phyloP scores from a whole-genome alignment of 805 yeast species.

The Sungouiella thailandica region DNA sequence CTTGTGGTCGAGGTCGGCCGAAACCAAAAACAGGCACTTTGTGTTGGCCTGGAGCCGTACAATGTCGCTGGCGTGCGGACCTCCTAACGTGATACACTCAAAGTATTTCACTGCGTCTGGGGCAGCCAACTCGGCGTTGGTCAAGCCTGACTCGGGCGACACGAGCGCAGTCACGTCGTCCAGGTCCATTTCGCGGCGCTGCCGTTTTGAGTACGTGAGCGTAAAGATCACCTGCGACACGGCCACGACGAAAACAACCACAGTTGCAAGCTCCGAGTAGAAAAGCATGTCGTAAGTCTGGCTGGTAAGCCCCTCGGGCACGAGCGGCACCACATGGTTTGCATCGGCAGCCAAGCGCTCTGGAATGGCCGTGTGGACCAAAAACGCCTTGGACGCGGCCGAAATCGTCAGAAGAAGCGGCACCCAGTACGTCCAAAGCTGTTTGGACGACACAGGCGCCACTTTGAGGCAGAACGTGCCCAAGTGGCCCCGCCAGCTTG shows the following conservation, averaged over 20 bases:
- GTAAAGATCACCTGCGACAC: conserved; percentile 40
- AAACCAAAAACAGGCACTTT: conserved; percentile 57
- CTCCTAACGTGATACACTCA: conserved; percentile 25
- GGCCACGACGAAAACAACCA: conserved; percentile 48
- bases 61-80: conserved; percentile 60
- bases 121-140: conserved; percentile 6
- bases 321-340: conserved; percentile 2
- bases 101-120: conserved; percentile 19
- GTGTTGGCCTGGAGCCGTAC: conserved; percentile 54
- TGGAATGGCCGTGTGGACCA: conserved; percentile 14
- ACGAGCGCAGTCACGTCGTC: conserved; percentile 1
- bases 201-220: conserved; percentile 15
- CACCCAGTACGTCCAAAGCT: conserved; percentile 8
- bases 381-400: background rate
- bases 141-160: conserved; percentile 1
- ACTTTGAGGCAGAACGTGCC: conserved; percentile 18
- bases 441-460: conserved; percentile 6
- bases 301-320: background rate
- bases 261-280: conserved; percentile 50
- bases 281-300: conserved; percentile 40
- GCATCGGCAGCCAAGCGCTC: conserved; percentile 9
- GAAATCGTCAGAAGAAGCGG: conserved; percentile 3
- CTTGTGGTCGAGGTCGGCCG: conserved; percentile 70
- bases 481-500: conserved; percentile 21
- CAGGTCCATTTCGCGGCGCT: conserved; percentile 4